Conservation (phyloP, 2,329 filamentous ascomycete species). For the Colletotrichum siamense region DNA sequence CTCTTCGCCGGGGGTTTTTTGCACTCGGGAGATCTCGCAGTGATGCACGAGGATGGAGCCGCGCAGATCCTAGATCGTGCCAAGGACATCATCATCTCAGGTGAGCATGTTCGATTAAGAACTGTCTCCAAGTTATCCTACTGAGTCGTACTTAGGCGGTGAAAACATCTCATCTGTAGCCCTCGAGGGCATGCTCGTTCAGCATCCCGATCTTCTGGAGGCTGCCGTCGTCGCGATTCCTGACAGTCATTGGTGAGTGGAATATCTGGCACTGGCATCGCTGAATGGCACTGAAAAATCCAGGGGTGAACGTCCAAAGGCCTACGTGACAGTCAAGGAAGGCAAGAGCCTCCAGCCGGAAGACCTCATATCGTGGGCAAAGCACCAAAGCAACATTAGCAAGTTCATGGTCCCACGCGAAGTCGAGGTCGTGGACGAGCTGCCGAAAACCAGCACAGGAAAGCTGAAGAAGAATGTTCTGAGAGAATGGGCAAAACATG, state of each 20-base stretch:
- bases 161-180: conserved; percentile 97
- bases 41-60: conserved; percentile 85
- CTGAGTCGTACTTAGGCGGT: conserved; percentile 63
- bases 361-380: conserved; percentile 87
- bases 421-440: conserved; percentile 79
- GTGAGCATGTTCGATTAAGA: conserved; percentile 48
- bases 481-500: conserved; percentile 77
- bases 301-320: conserved; percentile 87
- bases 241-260: conserved; percentile 76
- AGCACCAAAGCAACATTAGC: conserved; percentile 79
- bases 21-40: conserved; percentile 91
- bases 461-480: conserved; percentile 97
- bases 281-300: not conserved
- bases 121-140: not conserved
- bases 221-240: conserved; percentile 87
- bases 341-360: conserved; percentile 66
- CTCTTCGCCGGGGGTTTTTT: conserved; percentile 86
- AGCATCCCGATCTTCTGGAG: conserved; percentile 89
- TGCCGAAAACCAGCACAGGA: conserved; percentile 96
- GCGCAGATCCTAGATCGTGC: conserved; percentile 92
- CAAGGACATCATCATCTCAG: conserved; percentile 98
- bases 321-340: conserved; percentile 82
- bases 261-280: not conserved
- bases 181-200: conserved; percentile 85
- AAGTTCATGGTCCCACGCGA: conserved; percentile 85